Evolutionary conservation across 2,329 filamentous ascomycete species (phyloP).

Genomic region (Fusarium concolor): DNA sequence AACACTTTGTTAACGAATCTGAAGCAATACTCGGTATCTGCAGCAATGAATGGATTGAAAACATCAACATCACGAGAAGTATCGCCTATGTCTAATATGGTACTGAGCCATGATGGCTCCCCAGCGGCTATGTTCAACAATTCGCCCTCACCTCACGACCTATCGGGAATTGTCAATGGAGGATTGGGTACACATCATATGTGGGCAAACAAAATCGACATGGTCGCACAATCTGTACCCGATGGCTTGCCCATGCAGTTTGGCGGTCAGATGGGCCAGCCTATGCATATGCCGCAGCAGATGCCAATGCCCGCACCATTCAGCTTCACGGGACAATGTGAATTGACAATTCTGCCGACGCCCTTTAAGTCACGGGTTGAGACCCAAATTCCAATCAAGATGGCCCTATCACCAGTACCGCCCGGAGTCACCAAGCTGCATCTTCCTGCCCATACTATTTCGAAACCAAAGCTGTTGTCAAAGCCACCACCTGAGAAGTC

Average conservation of each 20-base stretch:
- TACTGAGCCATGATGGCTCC: constrained; percentile 65
- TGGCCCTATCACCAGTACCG: constrained; percentile 82
- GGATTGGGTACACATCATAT: constrained; percentile 41
- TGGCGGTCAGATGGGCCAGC: constrained; percentile 44
- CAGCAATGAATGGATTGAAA: constrained; percentile 62
- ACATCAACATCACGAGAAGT: constrained; percentile 63
- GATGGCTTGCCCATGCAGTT: constrained; percentile 46
- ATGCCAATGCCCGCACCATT: constrained; percentile 47
- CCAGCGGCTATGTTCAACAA: constrained; percentile 61
- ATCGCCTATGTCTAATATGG: constrained; percentile 65
- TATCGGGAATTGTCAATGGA: constrained; percentile 49
- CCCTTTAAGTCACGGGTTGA: constrained; percentile 91
- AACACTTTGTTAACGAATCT: constrained; percentile 38
- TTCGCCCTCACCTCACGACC: constrained; percentile 61
- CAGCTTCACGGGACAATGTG: constrained; percentile 52
- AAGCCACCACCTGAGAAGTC: constrained; percentile 75
- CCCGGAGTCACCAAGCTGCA: constrained; percentile 82
- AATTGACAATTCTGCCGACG: constrained; percentile 72
- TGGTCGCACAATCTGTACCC: constrained; percentile 39
- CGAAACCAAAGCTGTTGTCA: constrained; percentile 89
- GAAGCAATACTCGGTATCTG: constrained; percentile 64
- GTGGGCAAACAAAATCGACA: constrained; percentile 53
- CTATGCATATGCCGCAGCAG: constrained; percentile 49
- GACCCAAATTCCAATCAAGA: constrained; percentile 91
- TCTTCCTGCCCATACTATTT: constrained; percentile 89